These are phyloP conservation scores for Aureobasidium sp. DNA, from an alignment of 2,329 filamentous ascomycete species.

Conservation along the genomic window DNA sequence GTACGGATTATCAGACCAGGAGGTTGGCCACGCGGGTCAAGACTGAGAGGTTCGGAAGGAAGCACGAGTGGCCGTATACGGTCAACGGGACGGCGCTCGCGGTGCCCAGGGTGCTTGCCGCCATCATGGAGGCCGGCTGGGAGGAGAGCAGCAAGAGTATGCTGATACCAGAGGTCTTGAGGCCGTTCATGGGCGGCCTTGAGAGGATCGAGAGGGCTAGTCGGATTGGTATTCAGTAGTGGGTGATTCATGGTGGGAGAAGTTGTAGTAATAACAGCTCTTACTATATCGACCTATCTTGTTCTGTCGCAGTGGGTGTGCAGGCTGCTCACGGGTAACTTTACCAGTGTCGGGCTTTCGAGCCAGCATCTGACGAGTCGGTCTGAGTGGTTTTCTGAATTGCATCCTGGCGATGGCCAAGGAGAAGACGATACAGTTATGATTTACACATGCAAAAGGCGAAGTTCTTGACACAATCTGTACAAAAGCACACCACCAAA, in stretches of 20 bases:
- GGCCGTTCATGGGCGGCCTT: conserved; percentile 75
- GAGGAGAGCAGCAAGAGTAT: conserved; percentile 62
- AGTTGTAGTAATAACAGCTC: too few relatives aligned
- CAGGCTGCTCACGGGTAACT: too few relatives aligned
- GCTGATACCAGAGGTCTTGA: conserved; percentile 68
- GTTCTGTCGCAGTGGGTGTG: too few relatives aligned
- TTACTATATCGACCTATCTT: too few relatives aligned
- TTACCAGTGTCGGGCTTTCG: too few relatives aligned
- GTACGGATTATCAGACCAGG: conserved; percentile 88
- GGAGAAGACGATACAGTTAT: too few relatives aligned
- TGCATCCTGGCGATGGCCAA: too few relatives aligned
- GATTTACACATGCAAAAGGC: too few relatives aligned
- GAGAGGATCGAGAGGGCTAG: conserved; percentile 52
- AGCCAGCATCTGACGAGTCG: too few relatives aligned
- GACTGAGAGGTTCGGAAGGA: conserved; percentile 37
- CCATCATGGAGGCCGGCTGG: conserved; percentile 87
- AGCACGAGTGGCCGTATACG: conserved; percentile 73
- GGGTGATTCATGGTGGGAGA: too few relatives aligned
- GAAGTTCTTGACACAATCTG: too few relatives aligned
- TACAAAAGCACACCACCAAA: background rate
- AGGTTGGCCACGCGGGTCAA: conserved; percentile 70
- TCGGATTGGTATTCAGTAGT: conserved; percentile 3
- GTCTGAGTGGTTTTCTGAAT: too few relatives aligned
- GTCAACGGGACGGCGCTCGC: conserved; percentile 92
- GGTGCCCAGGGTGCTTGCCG: conserved; percentile 81